Percentiles rank a stretch among this genome's conserved stretches.
Evolutionary conservation across 345 rosid genomes (phyloP).

Genomic region (Crucihimalaya himalaica): DNA sequence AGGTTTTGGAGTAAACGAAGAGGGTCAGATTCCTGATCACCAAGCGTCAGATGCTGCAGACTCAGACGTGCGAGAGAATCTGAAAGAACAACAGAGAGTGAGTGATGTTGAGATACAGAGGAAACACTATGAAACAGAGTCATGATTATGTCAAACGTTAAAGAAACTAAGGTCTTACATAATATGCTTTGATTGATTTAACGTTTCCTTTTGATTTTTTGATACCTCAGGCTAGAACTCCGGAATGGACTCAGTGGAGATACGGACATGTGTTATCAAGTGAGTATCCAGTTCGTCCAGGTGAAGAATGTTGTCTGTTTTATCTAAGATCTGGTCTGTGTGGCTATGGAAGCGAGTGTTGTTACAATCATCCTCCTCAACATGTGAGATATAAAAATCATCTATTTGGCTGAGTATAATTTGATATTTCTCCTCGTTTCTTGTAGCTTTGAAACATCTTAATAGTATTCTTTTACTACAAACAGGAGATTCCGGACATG

Average conservation of each 20-base stretch:
- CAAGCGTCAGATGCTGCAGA: not conserved
- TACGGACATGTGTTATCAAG: not conserved
- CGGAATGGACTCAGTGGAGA: not conserved
- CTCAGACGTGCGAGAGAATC: not conserved
- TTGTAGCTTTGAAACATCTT: not conserved
- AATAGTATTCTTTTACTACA: not conserved
- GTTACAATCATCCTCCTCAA: conserved; percentile 52
- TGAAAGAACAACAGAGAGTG: not conserved
- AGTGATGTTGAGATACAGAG: not conserved
- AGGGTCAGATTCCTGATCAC: not conserved
- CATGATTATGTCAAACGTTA: not conserved
- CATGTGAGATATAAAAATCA: not conserved
- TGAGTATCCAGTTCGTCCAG: conserved; percentile 59
- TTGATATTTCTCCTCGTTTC: not conserved
- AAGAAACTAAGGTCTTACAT: not conserved
- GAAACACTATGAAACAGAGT: not conserved
- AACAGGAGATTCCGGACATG: not conserved
- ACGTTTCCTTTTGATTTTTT: not conserved
- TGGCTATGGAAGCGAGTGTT: conserved; percentile 58
- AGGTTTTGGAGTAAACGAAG: not conserved
- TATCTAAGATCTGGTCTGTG: conserved; percentile 54
- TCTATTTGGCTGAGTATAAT: not conserved
- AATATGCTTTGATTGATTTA: not conserved
- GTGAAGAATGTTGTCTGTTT: conserved; percentile 53
- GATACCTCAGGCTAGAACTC: not conserved